Evolutionary conservation across 768 basidiomycete genomes (phyloP).

Genomic region (Boletus reticuloceps): DNA sequence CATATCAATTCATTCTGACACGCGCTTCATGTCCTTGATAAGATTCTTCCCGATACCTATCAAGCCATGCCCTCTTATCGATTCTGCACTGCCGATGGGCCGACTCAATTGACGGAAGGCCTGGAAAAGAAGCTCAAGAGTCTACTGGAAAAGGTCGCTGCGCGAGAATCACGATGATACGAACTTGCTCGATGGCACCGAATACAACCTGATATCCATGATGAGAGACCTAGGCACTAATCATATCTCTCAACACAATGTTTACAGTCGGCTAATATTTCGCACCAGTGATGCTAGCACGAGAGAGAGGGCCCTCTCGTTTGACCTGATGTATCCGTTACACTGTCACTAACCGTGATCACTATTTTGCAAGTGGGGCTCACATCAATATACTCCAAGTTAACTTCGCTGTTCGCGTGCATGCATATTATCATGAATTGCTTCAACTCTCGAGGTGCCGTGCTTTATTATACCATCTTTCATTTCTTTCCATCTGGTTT

Average conservation of each 20-base stretch:
- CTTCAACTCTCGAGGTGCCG: no score
- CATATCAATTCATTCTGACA: not conserved
- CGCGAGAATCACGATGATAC: conserved; percentile 27
- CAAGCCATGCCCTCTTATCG: conserved; percentile 84
- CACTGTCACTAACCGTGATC: no score
- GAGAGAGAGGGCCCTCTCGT: no score
- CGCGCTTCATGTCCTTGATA: not conserved
- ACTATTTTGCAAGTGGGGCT: no score
- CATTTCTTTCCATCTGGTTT: no score
- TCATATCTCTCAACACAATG: not conserved
- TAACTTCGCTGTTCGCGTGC: no score
- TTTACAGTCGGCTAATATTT: not conserved
- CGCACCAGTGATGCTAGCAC: no score
- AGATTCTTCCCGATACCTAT: conserved; percentile 74
- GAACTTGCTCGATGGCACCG: no score
- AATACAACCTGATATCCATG: not conserved
- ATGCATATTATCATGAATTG: no score
- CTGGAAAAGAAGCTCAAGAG: conserved; percentile 48
- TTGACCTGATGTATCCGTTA: no score
- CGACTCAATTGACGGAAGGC: conserved; percentile 66
- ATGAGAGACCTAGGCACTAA: not conserved
- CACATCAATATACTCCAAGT: no score
- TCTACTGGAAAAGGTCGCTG: conserved; percentile 34
- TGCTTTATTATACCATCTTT: no score
- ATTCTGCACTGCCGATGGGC: conserved; percentile 72